phyloP scores from a whole-genome alignment of 1,284 basidiomycete genomes.

The Leccinum holopus region DNA sequence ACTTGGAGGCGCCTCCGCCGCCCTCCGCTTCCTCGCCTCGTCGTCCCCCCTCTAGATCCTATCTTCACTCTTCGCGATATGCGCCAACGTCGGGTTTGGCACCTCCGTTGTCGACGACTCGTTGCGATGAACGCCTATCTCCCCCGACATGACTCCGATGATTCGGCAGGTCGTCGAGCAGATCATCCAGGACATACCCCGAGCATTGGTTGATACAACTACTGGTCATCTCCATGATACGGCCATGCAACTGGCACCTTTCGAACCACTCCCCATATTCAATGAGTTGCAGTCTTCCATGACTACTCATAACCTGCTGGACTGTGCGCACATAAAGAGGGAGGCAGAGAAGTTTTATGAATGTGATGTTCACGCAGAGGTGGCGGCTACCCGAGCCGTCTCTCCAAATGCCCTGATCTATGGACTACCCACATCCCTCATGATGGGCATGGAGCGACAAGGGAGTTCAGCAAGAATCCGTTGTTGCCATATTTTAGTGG shows the following conservation, averaged over 20 bases:
- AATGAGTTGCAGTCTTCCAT: background rate
- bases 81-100: constrained; percentile 81
- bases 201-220: too few relatives aligned
- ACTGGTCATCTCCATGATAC: too few relatives aligned
- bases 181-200: too few relatives aligned
- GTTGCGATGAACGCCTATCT: constrained; percentile 75
- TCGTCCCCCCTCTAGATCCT: constrained; percentile 65
- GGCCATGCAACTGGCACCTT: background rate
- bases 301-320: background rate
- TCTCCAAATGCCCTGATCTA: too few relatives aligned
- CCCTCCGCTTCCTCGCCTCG: constrained; percentile 61
- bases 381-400: background rate
- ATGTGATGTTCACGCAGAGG: background rate
- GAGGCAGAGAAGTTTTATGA: background rate
- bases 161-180: too few relatives aligned
- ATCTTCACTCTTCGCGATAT: constrained; percentile 61
- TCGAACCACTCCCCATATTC: background rate
- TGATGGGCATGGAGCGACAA: too few relatives aligned
- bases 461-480: too few relatives aligned
- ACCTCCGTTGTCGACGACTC: constrained; percentile 48
- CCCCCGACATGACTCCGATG: too few relatives aligned
- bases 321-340: background rate
- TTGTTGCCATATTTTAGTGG: too few relatives aligned
- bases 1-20: constrained; percentile 61
- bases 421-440: too few relatives aligned